Evolutionary conservation across 2,329 filamentous ascomycete genomes (phyloP).

Genomic region (Graphiopsis chlorocephala): DNA sequence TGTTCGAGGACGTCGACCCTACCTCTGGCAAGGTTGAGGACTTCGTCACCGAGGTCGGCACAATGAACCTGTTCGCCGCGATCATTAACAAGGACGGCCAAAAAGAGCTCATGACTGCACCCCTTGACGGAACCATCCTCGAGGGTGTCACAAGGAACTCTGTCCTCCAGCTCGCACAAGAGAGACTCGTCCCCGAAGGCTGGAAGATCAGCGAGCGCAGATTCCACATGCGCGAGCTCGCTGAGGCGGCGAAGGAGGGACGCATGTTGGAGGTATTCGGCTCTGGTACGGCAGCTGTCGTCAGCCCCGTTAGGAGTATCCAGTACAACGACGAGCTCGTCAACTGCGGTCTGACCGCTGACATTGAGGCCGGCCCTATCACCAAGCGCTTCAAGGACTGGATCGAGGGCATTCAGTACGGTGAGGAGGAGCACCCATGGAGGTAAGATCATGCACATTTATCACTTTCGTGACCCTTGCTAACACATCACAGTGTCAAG

Average conservation of each 20-base stretch:
- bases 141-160: conserved; percentile 94
- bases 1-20: conserved; percentile 69
- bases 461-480: not conserved
- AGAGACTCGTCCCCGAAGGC: conserved; percentile 78
- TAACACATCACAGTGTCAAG: conserved; percentile 9
- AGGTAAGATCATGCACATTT: conserved; percentile 45
- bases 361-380: conserved; percentile 84
- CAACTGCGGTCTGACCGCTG: conserved; percentile 67
- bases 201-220: conserved; percentile 89
- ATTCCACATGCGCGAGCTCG: conserved; percentile 84
- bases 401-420: conserved; percentile 95
- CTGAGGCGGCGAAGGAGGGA: conserved; percentile 77
- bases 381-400: conserved; percentile 87
- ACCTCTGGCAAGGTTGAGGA: conserved; percentile 59
- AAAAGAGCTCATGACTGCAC: conserved; percentile 91
- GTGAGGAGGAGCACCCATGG: conserved; percentile 89
- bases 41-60: conserved; percentile 94
- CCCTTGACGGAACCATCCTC: conserved; percentile 92
- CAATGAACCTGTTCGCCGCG: conserved; percentile 96
- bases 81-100: conserved; percentile 83
- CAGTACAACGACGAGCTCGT: conserved; percentile 81
- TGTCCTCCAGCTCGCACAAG: conserved; percentile 78
- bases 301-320: conserved; percentile 85
- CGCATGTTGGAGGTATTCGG: conserved; percentile 91
- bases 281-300: conserved; percentile 88